Percentiles rank a stretch among this genome's conserved stretches.
These are phyloP conservation scores for Malassezia sp. DNA, from an alignment of 1,284 basidiomycete genomes.

Conservation along the genomic window DNA sequence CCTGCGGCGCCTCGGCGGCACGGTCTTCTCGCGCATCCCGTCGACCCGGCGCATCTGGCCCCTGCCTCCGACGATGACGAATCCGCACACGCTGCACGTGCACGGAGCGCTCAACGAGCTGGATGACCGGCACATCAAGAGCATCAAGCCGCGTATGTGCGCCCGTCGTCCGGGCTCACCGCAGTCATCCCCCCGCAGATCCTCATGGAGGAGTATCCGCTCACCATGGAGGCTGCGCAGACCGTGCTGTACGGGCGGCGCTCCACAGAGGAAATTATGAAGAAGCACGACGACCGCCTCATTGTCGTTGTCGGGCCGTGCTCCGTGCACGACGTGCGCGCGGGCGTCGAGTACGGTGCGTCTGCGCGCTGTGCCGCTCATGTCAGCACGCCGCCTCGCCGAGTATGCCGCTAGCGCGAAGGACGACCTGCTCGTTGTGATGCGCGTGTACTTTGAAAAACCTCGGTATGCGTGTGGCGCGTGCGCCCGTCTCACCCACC, in stretches of 20 bases:
- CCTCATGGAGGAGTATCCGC: conserved; percentile 41
- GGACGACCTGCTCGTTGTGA: conserved; percentile 83
- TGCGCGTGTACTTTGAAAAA: conserved; percentile 52
- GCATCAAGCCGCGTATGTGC: conserved; percentile 31
- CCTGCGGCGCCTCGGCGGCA: no score
- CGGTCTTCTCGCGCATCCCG: no score
- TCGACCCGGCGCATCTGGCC: no score
- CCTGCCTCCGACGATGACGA: background rate
- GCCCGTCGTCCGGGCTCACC: background rate
- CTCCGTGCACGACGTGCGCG: conserved; percentile 43
- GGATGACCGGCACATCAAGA: conserved; percentile 41
- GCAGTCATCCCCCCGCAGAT: conserved; percentile 40
- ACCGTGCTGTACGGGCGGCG: conserved; percentile 30
- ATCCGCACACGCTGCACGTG: background rate
- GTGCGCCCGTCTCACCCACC: no score
- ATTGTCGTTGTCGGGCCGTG: conserved; percentile 44
- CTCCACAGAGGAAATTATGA: conserved; percentile 35
- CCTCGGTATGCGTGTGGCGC: no score
- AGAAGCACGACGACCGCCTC: conserved; percentile 37
- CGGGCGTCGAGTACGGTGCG: conserved; percentile 44
- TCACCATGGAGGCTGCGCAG: conserved; percentile 28
- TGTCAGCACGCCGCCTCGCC: conserved; percentile 52
- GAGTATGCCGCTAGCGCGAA: conserved; percentile 68
- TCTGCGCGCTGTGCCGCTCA: no score
- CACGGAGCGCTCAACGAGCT: conserved; percentile 37